A percentile compares a stretch with the other conserved stretches of the same genome.
These are phyloP conservation scores for Cucumis hystrix DNA, from an alignment of 306 rosid species.

Conservation along the genomic window DNA sequence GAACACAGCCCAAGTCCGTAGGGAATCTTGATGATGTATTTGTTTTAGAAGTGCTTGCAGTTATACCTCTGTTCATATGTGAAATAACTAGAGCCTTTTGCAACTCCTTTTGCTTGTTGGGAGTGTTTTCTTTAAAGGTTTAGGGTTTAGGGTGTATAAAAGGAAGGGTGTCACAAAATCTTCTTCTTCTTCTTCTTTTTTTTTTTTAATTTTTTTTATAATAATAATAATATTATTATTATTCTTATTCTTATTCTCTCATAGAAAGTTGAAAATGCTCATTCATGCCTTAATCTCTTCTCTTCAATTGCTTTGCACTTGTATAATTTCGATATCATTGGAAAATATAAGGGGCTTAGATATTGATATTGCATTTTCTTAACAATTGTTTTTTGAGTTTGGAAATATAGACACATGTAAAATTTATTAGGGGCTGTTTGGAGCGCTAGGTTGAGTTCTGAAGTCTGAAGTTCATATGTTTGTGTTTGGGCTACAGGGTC, in stretches of 20 bases:
- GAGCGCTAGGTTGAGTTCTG: too few species aligned
- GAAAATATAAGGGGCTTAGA: not conserved
- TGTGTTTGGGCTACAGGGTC: too few species aligned
- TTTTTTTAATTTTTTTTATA: too few species aligned
- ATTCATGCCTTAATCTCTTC: not conserved
- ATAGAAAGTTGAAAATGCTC: not conserved
- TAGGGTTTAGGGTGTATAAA: not conserved
- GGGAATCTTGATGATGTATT: not conserved
- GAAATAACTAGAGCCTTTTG: not conserved
- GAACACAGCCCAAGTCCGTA: not conserved
- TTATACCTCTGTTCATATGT: not conserved
- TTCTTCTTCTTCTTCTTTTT: too few species aligned
- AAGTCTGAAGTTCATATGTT: too few species aligned
- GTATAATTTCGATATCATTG: not conserved
- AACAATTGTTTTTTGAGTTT: too few species aligned
- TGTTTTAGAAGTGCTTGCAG: not conserved
- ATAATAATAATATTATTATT: too few species aligned
- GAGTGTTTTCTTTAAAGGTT: not conserved
- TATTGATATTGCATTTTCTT: too few species aligned
- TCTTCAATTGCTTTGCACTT: not conserved
- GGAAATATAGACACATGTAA: too few species aligned
- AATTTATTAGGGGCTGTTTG: too few species aligned
- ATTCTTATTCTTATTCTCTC: not conserved
- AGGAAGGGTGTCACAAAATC: not conserved
- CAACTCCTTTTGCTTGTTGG: not conserved